Conservation (phyloP, 371 early-diverging fungal species). For the Batkoa obscura region DNA sequence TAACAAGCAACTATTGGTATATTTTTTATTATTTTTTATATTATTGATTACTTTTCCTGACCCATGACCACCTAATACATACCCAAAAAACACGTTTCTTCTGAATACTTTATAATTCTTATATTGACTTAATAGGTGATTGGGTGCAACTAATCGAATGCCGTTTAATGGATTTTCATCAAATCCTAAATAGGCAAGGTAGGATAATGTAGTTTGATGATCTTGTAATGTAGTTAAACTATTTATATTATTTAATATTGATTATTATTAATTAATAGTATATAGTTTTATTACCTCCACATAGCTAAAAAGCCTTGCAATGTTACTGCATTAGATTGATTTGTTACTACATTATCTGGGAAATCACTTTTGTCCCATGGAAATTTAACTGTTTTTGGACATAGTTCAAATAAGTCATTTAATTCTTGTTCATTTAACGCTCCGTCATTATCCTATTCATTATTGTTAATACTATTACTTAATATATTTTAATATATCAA, state of each 20-base stretch:
- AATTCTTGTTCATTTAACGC: conserved; percentile 71
- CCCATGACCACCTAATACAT: conserved; percentile 83
- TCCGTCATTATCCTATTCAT: conserved; percentile 76
- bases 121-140: conserved; percentile 42
- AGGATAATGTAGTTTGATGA: conserved; percentile 65
- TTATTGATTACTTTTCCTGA: conserved; percentile 59
- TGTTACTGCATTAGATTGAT: conserved; percentile 71
- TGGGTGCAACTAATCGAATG: conserved; percentile 37
- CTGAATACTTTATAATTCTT: conserved; percentile 13
- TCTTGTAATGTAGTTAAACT: conserved; percentile 90
- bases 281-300: conserved; percentile 53
- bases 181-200: conserved; percentile 89
- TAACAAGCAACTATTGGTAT: no score
- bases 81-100: conserved; percentile 75
- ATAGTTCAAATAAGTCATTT: conserved; percentile 62
- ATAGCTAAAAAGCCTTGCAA: conserved; percentile 91
- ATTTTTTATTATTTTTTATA: background rate
- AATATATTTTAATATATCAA: background rate
- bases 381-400: conserved; percentile 40
- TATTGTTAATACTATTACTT: background rate
- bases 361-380: conserved; percentile 77
- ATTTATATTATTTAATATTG: background rate
- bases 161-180: conserved; percentile 58
- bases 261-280: no score
- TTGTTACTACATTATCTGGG: conserved; percentile 77